Evolutionary conservation across 2,329 filamentous ascomycete species (phyloP).

Genomic region (Rhinocladiella similis): DNA sequence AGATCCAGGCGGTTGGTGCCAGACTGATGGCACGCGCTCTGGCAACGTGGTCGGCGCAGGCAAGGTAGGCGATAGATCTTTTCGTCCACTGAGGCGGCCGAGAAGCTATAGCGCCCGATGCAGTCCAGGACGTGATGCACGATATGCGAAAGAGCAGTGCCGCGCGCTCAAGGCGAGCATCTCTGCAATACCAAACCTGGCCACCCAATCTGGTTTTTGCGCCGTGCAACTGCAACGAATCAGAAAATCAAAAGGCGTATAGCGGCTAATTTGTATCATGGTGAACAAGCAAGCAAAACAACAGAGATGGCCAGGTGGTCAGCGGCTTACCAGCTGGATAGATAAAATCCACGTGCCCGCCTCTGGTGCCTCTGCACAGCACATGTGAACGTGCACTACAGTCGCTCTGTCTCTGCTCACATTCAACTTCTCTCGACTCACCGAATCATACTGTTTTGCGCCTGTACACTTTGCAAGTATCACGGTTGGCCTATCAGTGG

Average conservation of each 20-base stretch:
- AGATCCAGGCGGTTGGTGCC: conserved; percentile 10
- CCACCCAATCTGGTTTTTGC: conserved; percentile 15
- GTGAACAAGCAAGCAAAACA: conserved; percentile 4
- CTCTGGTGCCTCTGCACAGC: background rate
- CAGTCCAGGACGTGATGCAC: background rate
- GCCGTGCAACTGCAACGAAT: conserved; percentile 18
- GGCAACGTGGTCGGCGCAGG: background rate
- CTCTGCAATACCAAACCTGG: conserved; percentile 1
- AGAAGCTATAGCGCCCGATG: conserved; percentile 13
- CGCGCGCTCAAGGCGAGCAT: conserved; percentile 21
- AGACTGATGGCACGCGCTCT: conserved; percentile 11
- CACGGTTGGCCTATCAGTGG: background rate
- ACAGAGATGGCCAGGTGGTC: conserved; percentile 22
- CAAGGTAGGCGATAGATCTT: background rate
- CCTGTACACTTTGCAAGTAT: background rate
- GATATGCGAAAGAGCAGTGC: conserved; percentile 7
- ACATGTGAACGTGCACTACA: background rate
- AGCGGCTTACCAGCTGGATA: conserved; percentile 23
- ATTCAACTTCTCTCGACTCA: conserved; percentile 2
- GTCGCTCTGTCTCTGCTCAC: background rate
- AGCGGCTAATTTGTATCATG: conserved; percentile 16
- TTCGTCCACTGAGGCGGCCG: conserved; percentile 12
- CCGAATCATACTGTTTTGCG: background rate
- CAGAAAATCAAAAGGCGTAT: conserved; percentile 7
- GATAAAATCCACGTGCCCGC: conserved; percentile 17